phyloP scores from a whole-genome alignment of 305 asterid species.

The Salvia sclarea region DNA sequence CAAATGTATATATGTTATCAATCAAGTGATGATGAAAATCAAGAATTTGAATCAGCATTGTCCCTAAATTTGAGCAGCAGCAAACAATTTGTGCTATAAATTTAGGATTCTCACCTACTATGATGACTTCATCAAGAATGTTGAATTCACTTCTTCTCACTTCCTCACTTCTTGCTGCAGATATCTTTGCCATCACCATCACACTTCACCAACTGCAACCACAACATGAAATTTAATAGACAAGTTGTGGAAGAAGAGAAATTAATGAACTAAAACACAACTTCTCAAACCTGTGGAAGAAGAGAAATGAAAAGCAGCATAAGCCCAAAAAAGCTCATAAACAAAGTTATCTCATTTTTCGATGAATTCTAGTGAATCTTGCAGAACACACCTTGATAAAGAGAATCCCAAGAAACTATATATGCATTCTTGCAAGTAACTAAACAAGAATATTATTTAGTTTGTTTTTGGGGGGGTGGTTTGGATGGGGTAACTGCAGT shows the following conservation, averaged over 20 bases:
- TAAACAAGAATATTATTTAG: not conserved
- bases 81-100: not conserved
- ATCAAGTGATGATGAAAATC: not conserved
- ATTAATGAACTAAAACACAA: conserved; percentile 1
- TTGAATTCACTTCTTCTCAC: conserved; percentile 36
- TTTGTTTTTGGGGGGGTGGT: not conserved
- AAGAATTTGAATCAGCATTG: not conserved
- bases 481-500: conserved; percentile 11
- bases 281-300: conserved; percentile 11
- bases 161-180: conserved; percentile 33
- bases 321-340: not conserved
- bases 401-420: conserved; percentile 18
- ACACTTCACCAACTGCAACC: conserved; percentile 2
- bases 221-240: not conserved
- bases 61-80: not conserved
- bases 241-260: not conserved
- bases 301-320: not conserved
- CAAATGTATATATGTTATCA: too few species aligned
- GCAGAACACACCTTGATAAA: not conserved
- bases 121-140: conserved; percentile 32
- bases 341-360: too few species aligned
- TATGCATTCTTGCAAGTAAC: conserved; percentile 16
- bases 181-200: conserved; percentile 43
- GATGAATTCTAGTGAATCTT: not conserved
- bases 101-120: conserved; percentile 29